phyloP scores from a whole-genome alignment of 331 rosid genomes.

The Malus hybrid region DNA sequence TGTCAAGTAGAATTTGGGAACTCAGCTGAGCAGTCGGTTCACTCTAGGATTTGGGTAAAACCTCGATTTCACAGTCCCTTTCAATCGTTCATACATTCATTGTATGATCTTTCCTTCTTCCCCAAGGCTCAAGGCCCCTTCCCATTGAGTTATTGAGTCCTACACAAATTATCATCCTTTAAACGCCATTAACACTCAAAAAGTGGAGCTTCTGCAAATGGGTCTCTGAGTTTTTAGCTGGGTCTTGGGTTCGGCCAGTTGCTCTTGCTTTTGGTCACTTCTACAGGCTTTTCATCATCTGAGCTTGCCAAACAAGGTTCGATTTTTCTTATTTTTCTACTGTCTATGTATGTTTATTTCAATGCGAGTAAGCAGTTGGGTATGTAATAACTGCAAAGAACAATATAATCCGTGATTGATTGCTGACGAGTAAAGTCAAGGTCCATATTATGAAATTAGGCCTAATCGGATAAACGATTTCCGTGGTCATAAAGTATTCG shows the following conservation, averaged over 20 bases:
- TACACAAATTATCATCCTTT: not conserved
- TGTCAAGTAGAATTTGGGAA: too few species aligned
- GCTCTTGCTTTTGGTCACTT: conserved; percentile 70
- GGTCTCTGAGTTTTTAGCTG: conserved; percentile 1
- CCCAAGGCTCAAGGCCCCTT: too few species aligned
- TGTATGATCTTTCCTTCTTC: not conserved
- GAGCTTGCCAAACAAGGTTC: conserved; percentile 18
- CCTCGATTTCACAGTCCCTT: conserved; percentile 1
- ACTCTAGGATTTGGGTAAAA: not conserved
- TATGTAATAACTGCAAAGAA: too few species aligned
- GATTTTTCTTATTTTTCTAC: too few species aligned
- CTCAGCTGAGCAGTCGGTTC: not conserved
- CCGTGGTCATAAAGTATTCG: too few species aligned
- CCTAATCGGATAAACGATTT: too few species aligned
- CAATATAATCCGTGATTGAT: too few species aligned
- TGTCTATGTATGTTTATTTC: too few species aligned
- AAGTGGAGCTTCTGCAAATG: conserved; percentile 7
- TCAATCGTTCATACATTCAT: not conserved
- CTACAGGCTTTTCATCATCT: conserved; percentile 74
- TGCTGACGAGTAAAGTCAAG: too few species aligned
- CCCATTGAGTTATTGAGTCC: not conserved
- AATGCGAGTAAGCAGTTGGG: too few species aligned
- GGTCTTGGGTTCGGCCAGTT: not conserved
- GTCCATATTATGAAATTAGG: too few species aligned
- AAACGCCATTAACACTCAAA: not conserved